phyloP scores from a whole-genome alignment of 2,329 filamentous ascomycete species.

The Fusarium kyushuense region DNA sequence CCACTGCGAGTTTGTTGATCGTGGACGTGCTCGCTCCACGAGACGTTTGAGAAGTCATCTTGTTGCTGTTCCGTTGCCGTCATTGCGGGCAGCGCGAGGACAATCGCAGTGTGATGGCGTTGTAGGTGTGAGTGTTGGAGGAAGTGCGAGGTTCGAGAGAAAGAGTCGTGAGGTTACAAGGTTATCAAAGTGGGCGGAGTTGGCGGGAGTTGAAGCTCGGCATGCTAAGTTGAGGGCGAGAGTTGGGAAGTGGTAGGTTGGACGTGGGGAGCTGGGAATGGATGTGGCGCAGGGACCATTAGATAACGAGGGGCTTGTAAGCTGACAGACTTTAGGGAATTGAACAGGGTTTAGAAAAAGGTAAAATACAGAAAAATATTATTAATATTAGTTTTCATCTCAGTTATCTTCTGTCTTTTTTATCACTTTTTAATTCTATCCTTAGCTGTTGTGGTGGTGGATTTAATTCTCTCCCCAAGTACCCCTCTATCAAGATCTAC shows the following conservation, averaged over 20 bases:
- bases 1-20: slow-evolving; percentile 52
- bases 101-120: background rate
- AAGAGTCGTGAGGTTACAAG: slow-evolving; percentile 2
- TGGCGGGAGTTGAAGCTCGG: slow-evolving; percentile 40
- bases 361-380: fast-evolving
- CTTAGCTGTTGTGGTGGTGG: fast-evolving
- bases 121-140: background rate
- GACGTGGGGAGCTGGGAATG: slow-evolving; percentile 35
- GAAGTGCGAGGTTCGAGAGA: too few species aligned
- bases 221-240: slow-evolving; percentile 13
- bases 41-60: slow-evolving; percentile 84
- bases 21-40: slow-evolving; percentile 75
- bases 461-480: background rate
- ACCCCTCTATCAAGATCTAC: slow-evolving; percentile 33
- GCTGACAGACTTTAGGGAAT: background rate
- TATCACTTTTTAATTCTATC: fast-evolving
- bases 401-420: fast-evolving
- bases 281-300: slow-evolving; percentile 37
- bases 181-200: slow-evolving; percentile 28
- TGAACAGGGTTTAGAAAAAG: fast-evolving
- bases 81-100: slow-evolving; percentile 38
- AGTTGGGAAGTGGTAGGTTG: slow-evolving; percentile 17
- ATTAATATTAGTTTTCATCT: fast-evolving
- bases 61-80: slow-evolving; percentile 63
- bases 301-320: slow-evolving; percentile 35